Evolutionary conservation across 495 filamentous ascomycete species (phyloP).

Genomic region (Bacidia rubella): DNA sequence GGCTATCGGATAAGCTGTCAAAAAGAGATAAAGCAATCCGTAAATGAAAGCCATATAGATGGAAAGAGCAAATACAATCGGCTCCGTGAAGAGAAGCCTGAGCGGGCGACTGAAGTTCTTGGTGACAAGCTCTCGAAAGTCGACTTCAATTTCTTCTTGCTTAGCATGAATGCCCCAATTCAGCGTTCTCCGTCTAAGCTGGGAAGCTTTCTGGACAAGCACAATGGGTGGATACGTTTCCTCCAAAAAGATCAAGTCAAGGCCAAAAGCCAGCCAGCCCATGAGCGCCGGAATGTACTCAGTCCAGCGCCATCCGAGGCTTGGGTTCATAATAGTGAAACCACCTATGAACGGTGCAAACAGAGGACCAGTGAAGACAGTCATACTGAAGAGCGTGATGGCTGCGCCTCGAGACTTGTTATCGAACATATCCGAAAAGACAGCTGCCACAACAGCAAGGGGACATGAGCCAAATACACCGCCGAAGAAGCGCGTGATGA

Average conservation of each 20-base stretch:
- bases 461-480: slow-evolving; percentile 66
- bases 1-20: slow-evolving; percentile 69
- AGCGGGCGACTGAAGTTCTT: slow-evolving; percentile 80
- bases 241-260: slow-evolving; percentile 58
- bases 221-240: slow-evolving; percentile 81
- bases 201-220: slow-evolving; percentile 59
- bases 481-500: slow-evolving; percentile 74
- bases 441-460: slow-evolving; percentile 68
- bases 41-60: slow-evolving; percentile 51
- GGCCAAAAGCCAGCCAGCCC: slow-evolving; percentile 55
- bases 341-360: slow-evolving; percentile 75
- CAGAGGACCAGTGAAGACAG: slow-evolving; percentile 71
- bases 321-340: slow-evolving; percentile 53
- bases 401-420: slow-evolving; percentile 53
- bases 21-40: slow-evolving; percentile 67
- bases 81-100: slow-evolving; percentile 65
- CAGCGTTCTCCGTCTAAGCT: slow-evolving; percentile 65
- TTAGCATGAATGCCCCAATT: slow-evolving; percentile 95
- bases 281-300: slow-evolving; percentile 60
- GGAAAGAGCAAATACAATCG: slow-evolving; percentile 53
- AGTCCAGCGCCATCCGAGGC: slow-evolving; percentile 80
- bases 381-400: slow-evolving; percentile 71
- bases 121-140: slow-evolving; percentile 59
- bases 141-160: slow-evolving; percentile 84
- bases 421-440: slow-evolving; percentile 82